Evolutionary conservation across 2,329 filamentous ascomycete species (phyloP), one percentile per base, ranked within the genome.

Genomic region (Elsinoe arachidis): DNA sequence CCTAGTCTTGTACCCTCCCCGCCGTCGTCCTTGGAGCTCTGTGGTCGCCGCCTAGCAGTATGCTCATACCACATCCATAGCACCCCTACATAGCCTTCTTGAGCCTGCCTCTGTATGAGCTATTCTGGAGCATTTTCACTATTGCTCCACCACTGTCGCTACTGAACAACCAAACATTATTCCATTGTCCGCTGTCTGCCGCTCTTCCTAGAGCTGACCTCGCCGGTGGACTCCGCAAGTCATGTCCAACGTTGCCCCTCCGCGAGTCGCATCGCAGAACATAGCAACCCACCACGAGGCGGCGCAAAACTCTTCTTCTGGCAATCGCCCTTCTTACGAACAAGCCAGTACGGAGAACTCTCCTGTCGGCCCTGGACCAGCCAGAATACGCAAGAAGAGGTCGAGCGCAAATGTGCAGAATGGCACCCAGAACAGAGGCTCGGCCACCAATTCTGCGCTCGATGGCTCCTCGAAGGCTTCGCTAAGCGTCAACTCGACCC

Each of bases 371-470:
- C 26, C 23, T 12, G 54, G 54, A 11, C 43, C 54, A 10, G 54
- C 54, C 9, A 43, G 54, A 9, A 56, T 56, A 33, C 21, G 54
- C 14, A 56, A 56, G 43, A 56, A 56, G 54, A 21, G 54, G 26
- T 56, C 54, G 6, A 56, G 41, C 15, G 54, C 54, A 23, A 46
- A 46, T 30, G 54, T 56, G 9, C 54, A 56, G 19, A n/a, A 21
- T 6, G 53, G 17, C 3, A 26, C n/a, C 21, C 41, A 47, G 15
- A 47, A 43, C 19, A 56, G 41, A 43, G 15, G 17, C 15, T 49
- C 54, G 10, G 37, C 39, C 2, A 6, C 53, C 19, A 46, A 46
- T 33, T 55, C 53, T n/a, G 37, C 53, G 11, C 14, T 46, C 2
- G 53, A 43, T 19, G 38, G 37, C 15, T 34, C 38, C 1, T 43